Conservation (phyloP, 2,329 filamentous ascomycete species). For the Drechslerella dactyloides region DNA sequence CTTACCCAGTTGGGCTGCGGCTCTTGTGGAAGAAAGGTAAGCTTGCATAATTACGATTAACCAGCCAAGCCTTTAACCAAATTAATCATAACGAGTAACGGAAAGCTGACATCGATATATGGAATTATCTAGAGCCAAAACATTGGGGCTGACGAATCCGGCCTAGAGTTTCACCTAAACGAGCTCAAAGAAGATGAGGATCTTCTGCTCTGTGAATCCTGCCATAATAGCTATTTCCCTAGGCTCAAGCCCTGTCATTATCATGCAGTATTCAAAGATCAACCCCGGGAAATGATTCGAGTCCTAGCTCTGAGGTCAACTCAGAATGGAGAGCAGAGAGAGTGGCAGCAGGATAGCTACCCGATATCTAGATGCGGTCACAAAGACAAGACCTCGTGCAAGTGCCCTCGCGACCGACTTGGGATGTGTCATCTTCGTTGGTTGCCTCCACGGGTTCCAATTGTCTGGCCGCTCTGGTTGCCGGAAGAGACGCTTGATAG, state of each 20-base stretch:
- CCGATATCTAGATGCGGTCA: not conserved
- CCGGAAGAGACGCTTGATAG: not conserved
- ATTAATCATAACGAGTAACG: no score
- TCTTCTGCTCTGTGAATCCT: conserved; percentile 12
- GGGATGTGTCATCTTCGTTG: conserved; percentile 8
- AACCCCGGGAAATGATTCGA: conserved; percentile 21
- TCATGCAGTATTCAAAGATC: conserved; percentile 10
- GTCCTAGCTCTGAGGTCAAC: conserved; percentile 24
- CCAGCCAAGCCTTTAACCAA: not conserved
- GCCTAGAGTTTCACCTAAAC: not conserved
- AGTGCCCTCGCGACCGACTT: not conserved
- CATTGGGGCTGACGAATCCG: not conserved
- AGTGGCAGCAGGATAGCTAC: conserved; percentile 13
- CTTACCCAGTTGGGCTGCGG: no score
- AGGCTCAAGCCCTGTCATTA: conserved; percentile 9
- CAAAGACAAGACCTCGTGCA: not conserved
- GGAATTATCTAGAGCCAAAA: conserved; percentile 2
- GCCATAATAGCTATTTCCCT: conserved; percentile 1
- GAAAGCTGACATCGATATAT: no score
- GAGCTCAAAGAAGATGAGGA: conserved; percentile 12
- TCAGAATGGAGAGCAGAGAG: not conserved
- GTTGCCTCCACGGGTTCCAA: conserved; percentile 19
- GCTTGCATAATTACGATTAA: not conserved
- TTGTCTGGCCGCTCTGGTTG: conserved; percentile 25
- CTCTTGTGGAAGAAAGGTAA: no score